Percentiles rank a stretch among this genome's conserved stretches.
Conservation (phyloP, 352 stramenopile genomes). For the Phytophthora foliorum region DNA sequence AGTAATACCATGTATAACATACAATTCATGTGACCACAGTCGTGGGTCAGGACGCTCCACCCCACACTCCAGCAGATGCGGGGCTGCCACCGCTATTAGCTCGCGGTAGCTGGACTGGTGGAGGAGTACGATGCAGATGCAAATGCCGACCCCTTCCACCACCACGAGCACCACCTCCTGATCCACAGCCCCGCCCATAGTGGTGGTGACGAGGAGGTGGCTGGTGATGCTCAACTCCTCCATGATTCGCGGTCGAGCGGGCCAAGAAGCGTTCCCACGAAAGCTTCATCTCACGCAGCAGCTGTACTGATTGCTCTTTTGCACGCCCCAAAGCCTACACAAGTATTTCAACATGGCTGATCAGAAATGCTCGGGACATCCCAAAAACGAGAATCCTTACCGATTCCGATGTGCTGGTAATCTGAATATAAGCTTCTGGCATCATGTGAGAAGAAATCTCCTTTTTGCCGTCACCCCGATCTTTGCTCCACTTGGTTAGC, state of each 20-base stretch:
- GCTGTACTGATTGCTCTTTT: conserved; percentile 59
- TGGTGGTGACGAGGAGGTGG: conserved; percentile 31
- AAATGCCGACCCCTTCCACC: conserved; percentile 32
- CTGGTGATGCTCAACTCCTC: conserved; percentile 20
- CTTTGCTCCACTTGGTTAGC: conserved; percentile 35
- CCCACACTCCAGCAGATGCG: conserved; percentile 11
- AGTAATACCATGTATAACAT: conserved; percentile 1
- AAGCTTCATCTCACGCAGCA: conserved; percentile 61
- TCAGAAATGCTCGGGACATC: not conserved
- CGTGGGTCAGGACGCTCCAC: conserved; percentile 11
- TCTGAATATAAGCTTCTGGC: conserved; percentile 58
- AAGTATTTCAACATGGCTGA: conserved; percentile 13
- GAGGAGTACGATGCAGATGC: conserved; percentile 34
- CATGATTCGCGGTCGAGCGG: conserved; percentile 13
- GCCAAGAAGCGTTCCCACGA: conserved; percentile 62
- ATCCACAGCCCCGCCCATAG: conserved; percentile 14
- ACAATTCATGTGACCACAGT: not conserved
- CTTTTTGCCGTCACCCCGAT: conserved; percentile 17
- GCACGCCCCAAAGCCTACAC: conserved; percentile 44
- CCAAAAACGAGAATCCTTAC: conserved; percentile 31
- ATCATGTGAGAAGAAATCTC: conserved; percentile 18
- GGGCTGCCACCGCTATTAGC: conserved; percentile 13
- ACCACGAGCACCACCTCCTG: conserved; percentile 15
- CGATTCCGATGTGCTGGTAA: conserved; percentile 61
- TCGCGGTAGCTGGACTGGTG: conserved; percentile 18